Evolutionary conservation across 2,329 filamentous ascomycete genomes (phyloP).

Genomic region (Lachnellula cervina): DNA sequence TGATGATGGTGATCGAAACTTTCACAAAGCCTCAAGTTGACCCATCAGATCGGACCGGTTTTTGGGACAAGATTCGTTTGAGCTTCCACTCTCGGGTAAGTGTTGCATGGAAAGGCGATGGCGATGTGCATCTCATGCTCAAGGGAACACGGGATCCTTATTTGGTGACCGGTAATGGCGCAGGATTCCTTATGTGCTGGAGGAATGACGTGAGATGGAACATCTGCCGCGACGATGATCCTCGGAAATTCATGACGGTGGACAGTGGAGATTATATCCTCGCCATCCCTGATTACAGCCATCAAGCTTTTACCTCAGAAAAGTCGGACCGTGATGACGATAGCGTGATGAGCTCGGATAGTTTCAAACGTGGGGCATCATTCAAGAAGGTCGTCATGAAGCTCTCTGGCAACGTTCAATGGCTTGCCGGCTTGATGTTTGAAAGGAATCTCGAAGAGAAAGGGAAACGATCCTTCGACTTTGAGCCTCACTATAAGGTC

Average conservation of each 20-base stretch:
- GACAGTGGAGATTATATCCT: slow-evolving; percentile 94
- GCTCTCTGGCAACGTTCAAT: slow-evolving; percentile 90
- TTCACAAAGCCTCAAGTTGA: slow-evolving; percentile 96
- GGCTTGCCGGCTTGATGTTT: slow-evolving; percentile 87
- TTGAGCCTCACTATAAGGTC: slow-evolving; percentile 88
- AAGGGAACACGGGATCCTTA: slow-evolving; percentile 94
- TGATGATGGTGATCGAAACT: slow-evolving; percentile 99
- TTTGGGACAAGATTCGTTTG: slow-evolving; percentile 97
- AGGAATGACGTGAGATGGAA: slow-evolving; percentile 87
- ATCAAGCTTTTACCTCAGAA: slow-evolving; percentile 63
- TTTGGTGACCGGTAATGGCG: slow-evolving; percentile 83
- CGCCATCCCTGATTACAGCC: slow-evolving; percentile 88
- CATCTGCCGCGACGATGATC: slow-evolving; percentile 79
- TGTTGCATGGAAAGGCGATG: slow-evolving; percentile 89
- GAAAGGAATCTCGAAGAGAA: slow-evolving; percentile 68
- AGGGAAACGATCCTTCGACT: slow-evolving; percentile 75
- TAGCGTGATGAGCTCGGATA: slow-evolving; percentile 51
- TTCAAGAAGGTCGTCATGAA: slow-evolving; percentile 99
- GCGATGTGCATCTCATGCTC: slow-evolving; percentile 87
- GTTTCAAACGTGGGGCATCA: slow-evolving; percentile 65
- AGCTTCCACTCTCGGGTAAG: slow-evolving; percentile 89
- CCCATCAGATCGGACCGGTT: slow-evolving; percentile 87
- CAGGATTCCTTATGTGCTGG: slow-evolving; percentile 98
- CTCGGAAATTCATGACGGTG: slow-evolving; percentile 90
- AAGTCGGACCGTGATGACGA: slow-evolving; percentile 48